phyloP scores from a whole-genome alignment of 2,329 filamentous ascomycete genomes.

The Verticillium nubilum region DNA sequence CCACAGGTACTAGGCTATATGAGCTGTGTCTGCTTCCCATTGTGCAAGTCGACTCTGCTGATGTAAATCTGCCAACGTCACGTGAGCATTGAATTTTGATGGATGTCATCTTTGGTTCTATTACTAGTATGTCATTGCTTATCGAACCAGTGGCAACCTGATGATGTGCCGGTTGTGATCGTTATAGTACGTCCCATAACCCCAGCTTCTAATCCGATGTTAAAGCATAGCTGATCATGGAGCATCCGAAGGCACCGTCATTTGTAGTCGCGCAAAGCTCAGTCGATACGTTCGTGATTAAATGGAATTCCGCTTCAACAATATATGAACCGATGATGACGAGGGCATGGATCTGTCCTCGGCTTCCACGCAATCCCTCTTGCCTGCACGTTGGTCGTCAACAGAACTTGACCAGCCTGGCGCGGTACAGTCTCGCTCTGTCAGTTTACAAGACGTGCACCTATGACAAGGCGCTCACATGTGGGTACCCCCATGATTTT shows the following conservation, averaged over 20 bases:
- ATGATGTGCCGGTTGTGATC: neutral
- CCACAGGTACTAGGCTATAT: no score
- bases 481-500: slow-evolving; percentile 13
- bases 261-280: neutral
- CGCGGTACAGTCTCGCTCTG: slow-evolving; percentile 29
- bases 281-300: neutral
- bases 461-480: slow-evolving; percentile 19
- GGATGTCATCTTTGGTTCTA: no score
- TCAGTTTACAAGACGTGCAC: slow-evolving; percentile 1
- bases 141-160: neutral
- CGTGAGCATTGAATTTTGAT: no score
- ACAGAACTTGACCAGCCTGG: slow-evolving; percentile 7
- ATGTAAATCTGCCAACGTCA: no score
- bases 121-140: no score
- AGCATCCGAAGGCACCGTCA: neutral
- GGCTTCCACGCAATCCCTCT: neutral
- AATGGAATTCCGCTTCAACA: no score
- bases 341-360: neutral
- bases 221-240: neutral
- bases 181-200: neutral
- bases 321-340: no score
- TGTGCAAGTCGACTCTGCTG: no score
- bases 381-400: neutral
- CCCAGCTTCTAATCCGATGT: neutral
- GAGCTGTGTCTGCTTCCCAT: no score